These are phyloP conservation scores for Inga laurina DNA, from an alignment of 306 rosid species.

Conservation along the genomic window DNA sequence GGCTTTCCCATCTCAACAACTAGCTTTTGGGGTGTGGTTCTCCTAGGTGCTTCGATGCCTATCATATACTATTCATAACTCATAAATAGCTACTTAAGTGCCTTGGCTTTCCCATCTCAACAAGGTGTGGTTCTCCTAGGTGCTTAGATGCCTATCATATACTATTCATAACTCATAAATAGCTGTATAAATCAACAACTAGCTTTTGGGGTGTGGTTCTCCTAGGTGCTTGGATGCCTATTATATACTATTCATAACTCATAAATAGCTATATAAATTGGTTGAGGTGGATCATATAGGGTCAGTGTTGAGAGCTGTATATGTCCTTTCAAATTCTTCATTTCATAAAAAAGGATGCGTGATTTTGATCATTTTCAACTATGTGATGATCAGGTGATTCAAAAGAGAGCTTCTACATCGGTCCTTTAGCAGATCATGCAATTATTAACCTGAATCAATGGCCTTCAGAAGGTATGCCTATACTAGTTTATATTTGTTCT, in stretches of 20 bases:
- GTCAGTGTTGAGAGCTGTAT: background rate
- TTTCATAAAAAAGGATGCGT: constrained; percentile 12
- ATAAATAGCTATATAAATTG: background rate
- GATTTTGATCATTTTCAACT: background rate
- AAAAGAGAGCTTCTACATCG: constrained; percentile 75
- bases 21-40: too few relatives aligned
- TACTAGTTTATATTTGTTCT: background rate
- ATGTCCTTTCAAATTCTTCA: background rate
- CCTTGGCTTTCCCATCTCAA: too few relatives aligned
- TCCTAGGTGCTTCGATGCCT: too few relatives aligned
- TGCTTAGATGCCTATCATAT: too few relatives aligned
- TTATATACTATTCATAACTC: background rate
- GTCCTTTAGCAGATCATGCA: constrained; percentile 54
- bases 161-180: too few relatives aligned
- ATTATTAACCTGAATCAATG: constrained; percentile 65
- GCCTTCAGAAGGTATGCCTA: constrained; percentile 69
- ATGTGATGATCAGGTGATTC: constrained; percentile 60
- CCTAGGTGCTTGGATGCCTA: too few relatives aligned
- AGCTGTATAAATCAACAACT: too few relatives aligned
- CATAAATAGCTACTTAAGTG: too few relatives aligned
- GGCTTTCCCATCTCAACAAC: too few relatives aligned
- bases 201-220: too few relatives aligned
- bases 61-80: too few relatives aligned
- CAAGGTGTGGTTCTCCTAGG: too few relatives aligned
- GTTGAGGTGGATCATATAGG: background rate